Conservation (phyloP, 495 filamentous ascomycete species). For the Neurospora sp. region DNA sequence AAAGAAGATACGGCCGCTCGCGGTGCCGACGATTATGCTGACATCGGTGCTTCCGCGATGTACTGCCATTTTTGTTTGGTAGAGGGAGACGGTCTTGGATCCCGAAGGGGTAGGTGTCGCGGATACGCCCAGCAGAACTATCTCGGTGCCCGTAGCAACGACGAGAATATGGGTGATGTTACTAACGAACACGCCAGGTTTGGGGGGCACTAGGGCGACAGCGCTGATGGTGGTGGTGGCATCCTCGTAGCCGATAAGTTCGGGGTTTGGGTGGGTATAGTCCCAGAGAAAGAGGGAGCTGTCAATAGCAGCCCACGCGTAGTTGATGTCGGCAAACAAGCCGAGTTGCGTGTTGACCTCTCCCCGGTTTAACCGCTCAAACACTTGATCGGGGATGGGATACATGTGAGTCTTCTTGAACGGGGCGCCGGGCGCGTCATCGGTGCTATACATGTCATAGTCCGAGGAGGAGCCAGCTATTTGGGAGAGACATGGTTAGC, state of each 20-base stretch:
- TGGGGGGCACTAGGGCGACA: constrained; percentile 72
- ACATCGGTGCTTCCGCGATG: constrained; percentile 59
- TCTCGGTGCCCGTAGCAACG: constrained; percentile 72
- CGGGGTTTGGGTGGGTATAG: constrained; percentile 77
- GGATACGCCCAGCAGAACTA: constrained; percentile 73
- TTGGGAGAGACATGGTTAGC: constrained; percentile 3
- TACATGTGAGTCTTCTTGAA: constrained; percentile 77
- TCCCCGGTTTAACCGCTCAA: constrained; percentile 78
- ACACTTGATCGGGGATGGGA: constrained; percentile 77
- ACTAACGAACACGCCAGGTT: constrained; percentile 71
- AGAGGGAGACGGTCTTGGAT: constrained; percentile 59
- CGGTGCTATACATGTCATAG: constrained; percentile 59
- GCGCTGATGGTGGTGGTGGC: constrained; percentile 74
- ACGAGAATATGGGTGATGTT: constrained; percentile 79
- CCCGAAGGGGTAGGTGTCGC: constrained; percentile 50
- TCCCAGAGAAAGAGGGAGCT: constrained; percentile 96
- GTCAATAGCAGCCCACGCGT: constrained; percentile 94
- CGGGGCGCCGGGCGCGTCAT: constrained; percentile 65
- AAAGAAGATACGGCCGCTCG: constrained; percentile 85
- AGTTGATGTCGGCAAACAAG: constrained; percentile 81
- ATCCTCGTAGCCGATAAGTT: constrained; percentile 87
- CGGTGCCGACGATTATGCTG: constrained; percentile 65
- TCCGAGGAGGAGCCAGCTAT: constrained; percentile 73
- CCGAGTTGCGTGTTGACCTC: constrained; percentile 83
- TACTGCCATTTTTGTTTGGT: constrained; percentile 72